A percentile compares a stretch with the other conserved stretches of the same genome.
phyloP scores from a whole-genome alignment of 2,329 filamentous ascomycete species.

The Claviceps sp. region DNA sequence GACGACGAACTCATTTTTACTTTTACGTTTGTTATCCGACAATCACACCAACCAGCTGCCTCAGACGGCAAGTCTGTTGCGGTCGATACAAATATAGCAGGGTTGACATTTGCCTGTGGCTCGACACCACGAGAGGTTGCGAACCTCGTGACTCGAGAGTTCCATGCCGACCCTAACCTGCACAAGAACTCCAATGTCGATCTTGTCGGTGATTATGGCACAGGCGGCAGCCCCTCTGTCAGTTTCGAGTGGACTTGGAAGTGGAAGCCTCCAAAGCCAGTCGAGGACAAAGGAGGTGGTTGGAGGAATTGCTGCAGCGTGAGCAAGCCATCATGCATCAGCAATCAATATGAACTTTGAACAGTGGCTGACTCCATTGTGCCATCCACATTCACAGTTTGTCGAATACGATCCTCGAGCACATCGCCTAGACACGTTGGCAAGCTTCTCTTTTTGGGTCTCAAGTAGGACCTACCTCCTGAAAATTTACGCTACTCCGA shows the following conservation, averaged over 20 bases:
- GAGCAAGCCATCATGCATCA: slow-evolving; percentile 9
- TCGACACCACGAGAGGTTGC: slow-evolving; percentile 79
- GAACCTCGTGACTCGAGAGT: slow-evolving; percentile 86
- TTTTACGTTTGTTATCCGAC: slow-evolving; percentile 74
- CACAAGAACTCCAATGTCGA: slow-evolving; percentile 96
- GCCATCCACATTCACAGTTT: slow-evolving; percentile 43
- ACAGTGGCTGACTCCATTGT: not conserved
- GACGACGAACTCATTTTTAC: slow-evolving; percentile 89
- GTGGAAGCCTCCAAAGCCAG: slow-evolving; percentile 77
- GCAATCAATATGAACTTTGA: not conserved
- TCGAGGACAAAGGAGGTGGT: slow-evolving; percentile 74
- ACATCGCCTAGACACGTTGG: slow-evolving; percentile 76
- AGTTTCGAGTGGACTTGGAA: slow-evolving; percentile 95
- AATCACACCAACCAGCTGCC: slow-evolving; percentile 32
- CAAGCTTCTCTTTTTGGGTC: slow-evolving; percentile 92
- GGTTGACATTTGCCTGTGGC: slow-evolving; percentile 84
- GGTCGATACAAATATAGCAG: slow-evolving; percentile 67
- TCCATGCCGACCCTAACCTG: slow-evolving; percentile 91
- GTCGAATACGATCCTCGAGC: slow-evolving; percentile 93
- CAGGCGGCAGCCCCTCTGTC: slow-evolving; percentile 68
- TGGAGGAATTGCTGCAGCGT: slow-evolving; percentile 95
- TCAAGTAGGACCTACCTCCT: slow-evolving; percentile 45
- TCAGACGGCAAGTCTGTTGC: slow-evolving; percentile 33
- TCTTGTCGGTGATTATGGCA: slow-evolving; percentile 82
- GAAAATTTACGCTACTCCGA: not conserved